Conservation (phyloP, 345 rosid genomes). For the Camelina neglecta region DNA sequence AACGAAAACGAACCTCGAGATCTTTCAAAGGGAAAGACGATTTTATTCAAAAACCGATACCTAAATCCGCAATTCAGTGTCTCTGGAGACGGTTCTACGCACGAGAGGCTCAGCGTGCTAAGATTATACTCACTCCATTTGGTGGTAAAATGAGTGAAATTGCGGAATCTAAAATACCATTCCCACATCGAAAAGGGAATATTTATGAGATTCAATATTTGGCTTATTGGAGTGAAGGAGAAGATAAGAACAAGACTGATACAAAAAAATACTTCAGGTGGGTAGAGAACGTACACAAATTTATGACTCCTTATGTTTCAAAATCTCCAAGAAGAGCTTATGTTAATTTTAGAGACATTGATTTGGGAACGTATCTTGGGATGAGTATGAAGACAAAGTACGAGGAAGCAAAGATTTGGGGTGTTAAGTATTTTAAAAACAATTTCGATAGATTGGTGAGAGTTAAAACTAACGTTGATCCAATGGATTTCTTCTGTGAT, state of each 20-base stretch:
- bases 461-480: conserved; percentile 49
- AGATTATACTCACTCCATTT: conserved; percentile 54
- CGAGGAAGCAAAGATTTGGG: conserved; percentile 48
- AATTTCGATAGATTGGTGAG: conserved; percentile 51
- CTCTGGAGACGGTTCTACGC: conserved; percentile 29
- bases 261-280: conserved; percentile 37
- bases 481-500: conserved; percentile 50
- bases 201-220: conserved; percentile 51
- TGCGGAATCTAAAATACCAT: conserved; percentile 46
- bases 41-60: conserved; percentile 47
- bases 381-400: conserved; percentile 33
- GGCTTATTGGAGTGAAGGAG: conserved; percentile 47
- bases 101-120: conserved; percentile 24
- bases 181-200: conserved; percentile 61
- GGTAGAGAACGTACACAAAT: conserved; percentile 45
- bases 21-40: conserved; percentile 57
- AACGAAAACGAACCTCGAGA: conserved; percentile 24
- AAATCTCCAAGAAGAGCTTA: conserved; percentile 62
- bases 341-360: conserved; percentile 60
- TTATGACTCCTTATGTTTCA: conserved; percentile 63
- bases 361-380: conserved; percentile 46
- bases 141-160: conserved; percentile 68
- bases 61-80: conserved; percentile 40
- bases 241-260: conserved; percentile 27
- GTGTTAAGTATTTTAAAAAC: conserved; percentile 50